Evolutionary conservation across 169 alveolate genomes (phyloP).

Genomic region (Plasmodium fragile): DNA sequence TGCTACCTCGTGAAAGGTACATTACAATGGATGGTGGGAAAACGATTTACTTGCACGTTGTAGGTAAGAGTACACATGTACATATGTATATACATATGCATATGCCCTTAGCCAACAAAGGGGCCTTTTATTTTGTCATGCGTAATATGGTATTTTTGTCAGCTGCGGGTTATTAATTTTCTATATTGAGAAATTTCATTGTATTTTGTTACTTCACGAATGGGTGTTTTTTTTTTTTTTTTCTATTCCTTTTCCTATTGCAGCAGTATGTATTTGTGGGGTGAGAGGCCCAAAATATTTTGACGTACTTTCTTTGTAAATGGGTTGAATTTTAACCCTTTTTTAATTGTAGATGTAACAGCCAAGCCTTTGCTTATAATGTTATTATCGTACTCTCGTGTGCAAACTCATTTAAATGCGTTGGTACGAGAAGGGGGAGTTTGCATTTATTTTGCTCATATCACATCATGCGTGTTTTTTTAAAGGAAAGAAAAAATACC

Average conservation of each 20-base stretch:
- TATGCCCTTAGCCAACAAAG: not conserved
- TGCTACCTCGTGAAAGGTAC: not conserved
- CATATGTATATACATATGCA: not conserved
- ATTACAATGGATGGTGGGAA: not conserved
- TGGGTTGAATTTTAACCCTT: not conserved
- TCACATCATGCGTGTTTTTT: not conserved
- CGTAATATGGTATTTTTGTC: not conserved
- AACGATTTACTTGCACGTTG: not conserved
- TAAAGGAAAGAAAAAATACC: not conserved
- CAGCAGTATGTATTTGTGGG: not conserved
- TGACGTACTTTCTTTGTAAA: not conserved
- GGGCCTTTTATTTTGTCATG: not conserved
- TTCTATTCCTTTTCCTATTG: not conserved
- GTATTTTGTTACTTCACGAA: not conserved
- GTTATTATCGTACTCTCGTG: not conserved
- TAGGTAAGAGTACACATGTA: not conserved
- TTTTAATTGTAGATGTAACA: constrained; percentile 20
- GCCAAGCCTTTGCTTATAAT: not conserved
- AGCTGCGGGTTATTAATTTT: not conserved
- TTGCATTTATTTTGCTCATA: constrained; percentile 3
- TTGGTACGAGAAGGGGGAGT: not conserved
- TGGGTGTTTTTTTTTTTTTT: not conserved
- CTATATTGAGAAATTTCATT: constrained; percentile 2
- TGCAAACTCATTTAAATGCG: not conserved
- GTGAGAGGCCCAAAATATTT: not conserved